Evolutionary conservation across 768 basidiomycete genomes (phyloP).

Genomic region (Cystofilobasidium macerans): DNA sequence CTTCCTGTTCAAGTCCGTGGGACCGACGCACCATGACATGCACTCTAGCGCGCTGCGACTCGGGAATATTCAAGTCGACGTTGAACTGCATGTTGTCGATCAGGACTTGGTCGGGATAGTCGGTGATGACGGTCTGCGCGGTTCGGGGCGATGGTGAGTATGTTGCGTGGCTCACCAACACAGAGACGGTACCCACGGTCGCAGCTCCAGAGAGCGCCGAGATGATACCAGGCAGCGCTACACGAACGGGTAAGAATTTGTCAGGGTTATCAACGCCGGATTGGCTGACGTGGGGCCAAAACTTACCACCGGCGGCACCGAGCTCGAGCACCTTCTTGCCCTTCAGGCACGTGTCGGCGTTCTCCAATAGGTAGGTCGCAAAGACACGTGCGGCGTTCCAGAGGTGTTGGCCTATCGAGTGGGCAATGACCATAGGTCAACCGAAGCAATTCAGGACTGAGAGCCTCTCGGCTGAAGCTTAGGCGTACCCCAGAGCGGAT

Average conservation of each 20-base stretch:
- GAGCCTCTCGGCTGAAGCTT: not conserved
- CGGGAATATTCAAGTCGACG: constrained; percentile 48
- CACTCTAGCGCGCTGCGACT: constrained; percentile 28
- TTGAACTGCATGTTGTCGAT: constrained; percentile 67
- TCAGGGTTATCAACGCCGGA: not conserved
- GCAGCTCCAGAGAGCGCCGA: constrained; percentile 57
- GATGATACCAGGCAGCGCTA: constrained; percentile 61
- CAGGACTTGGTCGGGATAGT: constrained; percentile 74
- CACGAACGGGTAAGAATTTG: not conserved
- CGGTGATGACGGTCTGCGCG: constrained; percentile 68
- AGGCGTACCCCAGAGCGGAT: constrained; percentile 18
- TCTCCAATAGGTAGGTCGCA: constrained; percentile 33
- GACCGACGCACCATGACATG: constrained; percentile 36
- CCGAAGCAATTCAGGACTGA: too few relatives aligned
- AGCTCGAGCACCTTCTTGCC: constrained; percentile 61
- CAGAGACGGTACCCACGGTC: constrained; percentile 49
- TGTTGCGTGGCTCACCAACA: not conserved
- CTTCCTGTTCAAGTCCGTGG: not conserved
- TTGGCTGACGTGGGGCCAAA: not conserved
- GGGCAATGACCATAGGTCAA: constrained; percentile 46
- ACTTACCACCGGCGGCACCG: constrained; percentile 71
- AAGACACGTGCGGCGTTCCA: constrained; percentile 35
- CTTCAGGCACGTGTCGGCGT: constrained; percentile 30
- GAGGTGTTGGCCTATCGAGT: constrained; percentile 43
- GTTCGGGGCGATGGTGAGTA: not conserved